Percentiles rank a stretch among this genome's conserved stretches.
Evolutionary conservation across 306 rosid genomes (phyloP).

Genomic region (Biancaea sappan): DNA sequence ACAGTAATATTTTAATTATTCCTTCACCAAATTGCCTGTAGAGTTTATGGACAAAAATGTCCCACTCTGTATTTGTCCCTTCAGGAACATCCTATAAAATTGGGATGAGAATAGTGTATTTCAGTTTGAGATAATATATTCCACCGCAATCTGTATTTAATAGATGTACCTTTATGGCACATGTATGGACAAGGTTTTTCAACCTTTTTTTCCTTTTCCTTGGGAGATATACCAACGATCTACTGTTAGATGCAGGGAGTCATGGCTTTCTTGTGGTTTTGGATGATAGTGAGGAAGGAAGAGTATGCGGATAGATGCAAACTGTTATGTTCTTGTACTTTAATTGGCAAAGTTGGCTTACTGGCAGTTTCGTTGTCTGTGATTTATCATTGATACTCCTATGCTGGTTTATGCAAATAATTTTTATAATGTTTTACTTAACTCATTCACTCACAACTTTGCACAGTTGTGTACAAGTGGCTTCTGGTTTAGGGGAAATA

Average conservation of each 20-base stretch:
- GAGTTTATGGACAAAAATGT: neutral
- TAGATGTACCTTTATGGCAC: neutral
- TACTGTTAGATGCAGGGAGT: neutral
- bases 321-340: neutral
- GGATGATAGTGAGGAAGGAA: neutral
- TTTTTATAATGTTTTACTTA: neutral
- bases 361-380: slow-evolving; percentile 1
- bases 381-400: neutral
- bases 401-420: neutral
- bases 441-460: neutral
- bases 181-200: neutral
- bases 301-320: neutral
- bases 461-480: neutral
- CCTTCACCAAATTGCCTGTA: neutral
- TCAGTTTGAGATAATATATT: neutral
- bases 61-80: neutral
- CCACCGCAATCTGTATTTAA: neutral
- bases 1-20: neutral
- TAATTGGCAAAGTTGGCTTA: neutral
- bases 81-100: too few species aligned
- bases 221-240: too few species aligned
- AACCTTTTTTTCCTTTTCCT: neutral
- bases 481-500: too few species aligned
- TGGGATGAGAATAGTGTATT: neutral
- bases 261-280: neutral